Conservation (phyloP, 768 basidiomycete species). For the Russula virescens region DNA sequence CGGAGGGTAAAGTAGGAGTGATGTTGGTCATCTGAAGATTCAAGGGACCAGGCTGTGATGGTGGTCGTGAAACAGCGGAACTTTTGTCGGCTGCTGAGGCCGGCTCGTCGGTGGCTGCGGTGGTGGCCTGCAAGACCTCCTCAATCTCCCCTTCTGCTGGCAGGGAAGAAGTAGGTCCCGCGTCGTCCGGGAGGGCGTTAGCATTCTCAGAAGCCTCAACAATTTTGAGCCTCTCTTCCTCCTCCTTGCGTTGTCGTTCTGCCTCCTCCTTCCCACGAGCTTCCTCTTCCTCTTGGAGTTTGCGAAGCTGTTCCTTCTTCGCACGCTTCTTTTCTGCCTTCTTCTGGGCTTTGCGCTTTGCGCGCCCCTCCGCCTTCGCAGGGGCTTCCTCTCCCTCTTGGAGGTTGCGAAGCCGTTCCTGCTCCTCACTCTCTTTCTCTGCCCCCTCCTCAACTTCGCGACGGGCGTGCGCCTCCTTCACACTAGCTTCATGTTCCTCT, state of each 20-base stretch:
- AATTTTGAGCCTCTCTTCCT: constrained; percentile 33
- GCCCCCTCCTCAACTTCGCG: too few relatives aligned
- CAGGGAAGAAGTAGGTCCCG: constrained; percentile 32
- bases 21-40: constrained; percentile 52
- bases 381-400: too few relatives aligned
- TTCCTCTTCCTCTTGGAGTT: constrained; percentile 27
- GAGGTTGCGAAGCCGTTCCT: constrained; percentile 26
- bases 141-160: constrained; percentile 45
- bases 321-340: constrained; percentile 40
- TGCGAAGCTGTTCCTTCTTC: constrained; percentile 32
- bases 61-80: constrained; percentile 26
- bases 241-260: constrained; percentile 31
- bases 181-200: constrained; percentile 30
- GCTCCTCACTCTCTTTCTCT: too few relatives aligned
- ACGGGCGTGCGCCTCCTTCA: too few relatives aligned
- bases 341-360: constrained; percentile 36
- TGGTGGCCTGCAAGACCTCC: constrained; percentile 33
- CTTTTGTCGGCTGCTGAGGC: background rate
- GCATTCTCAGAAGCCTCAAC: constrained; percentile 39
- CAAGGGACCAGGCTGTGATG: constrained; percentile 61
- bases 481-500: too few relatives aligned
- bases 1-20: constrained; percentile 50
- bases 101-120: background rate
- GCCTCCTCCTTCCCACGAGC: constrained; percentile 26
- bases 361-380: constrained; percentile 11